Percentiles rank a stretch among this genome's conserved stretches.
These are phyloP conservation scores for Suillus tomentosus DNA, from an alignment of 768 basidiomycete species.

Conservation along the genomic window DNA sequence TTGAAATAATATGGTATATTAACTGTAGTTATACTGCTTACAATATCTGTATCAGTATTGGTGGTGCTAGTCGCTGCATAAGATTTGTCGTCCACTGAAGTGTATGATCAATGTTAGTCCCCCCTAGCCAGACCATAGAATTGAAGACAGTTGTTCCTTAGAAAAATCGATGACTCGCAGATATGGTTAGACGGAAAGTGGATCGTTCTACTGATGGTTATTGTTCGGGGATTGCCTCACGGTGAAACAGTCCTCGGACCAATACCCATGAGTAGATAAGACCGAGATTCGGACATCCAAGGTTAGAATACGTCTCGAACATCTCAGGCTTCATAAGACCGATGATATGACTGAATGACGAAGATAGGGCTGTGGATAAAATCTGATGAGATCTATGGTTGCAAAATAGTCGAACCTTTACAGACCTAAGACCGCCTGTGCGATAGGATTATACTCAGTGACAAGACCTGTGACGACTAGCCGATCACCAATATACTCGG, in stretches of 20 bases:
- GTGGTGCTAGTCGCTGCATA: slow-evolving; percentile 10
- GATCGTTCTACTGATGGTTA: slow-evolving; percentile 2
- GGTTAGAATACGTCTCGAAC: background rate
- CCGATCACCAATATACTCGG: background rate
- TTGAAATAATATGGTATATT: background rate
- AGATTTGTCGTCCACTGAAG: slow-evolving; percentile 4
- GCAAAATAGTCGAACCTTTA: background rate
- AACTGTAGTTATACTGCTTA: background rate
- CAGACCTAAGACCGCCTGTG: background rate
- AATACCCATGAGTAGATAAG: background rate
- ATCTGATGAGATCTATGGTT: background rate
- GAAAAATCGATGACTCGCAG: background rate
- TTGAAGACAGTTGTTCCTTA: background rate
- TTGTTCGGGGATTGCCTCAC: background rate
- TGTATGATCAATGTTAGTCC: background rate
- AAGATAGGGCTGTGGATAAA: background rate
- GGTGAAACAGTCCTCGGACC: background rate
- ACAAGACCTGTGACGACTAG: background rate
- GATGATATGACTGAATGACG: background rate
- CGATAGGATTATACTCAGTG: background rate
- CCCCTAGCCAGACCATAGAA: background rate
- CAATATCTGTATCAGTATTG: background rate
- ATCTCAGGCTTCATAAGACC: background rate
- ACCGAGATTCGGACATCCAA: background rate
- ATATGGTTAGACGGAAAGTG: background rate